Percentiles rank a stretch among this genome's conserved stretches.
These are phyloP conservation scores for Phytophthora quininea DNA, from an alignment of 352 stramenopile genomes.

Conservation along the genomic window DNA sequence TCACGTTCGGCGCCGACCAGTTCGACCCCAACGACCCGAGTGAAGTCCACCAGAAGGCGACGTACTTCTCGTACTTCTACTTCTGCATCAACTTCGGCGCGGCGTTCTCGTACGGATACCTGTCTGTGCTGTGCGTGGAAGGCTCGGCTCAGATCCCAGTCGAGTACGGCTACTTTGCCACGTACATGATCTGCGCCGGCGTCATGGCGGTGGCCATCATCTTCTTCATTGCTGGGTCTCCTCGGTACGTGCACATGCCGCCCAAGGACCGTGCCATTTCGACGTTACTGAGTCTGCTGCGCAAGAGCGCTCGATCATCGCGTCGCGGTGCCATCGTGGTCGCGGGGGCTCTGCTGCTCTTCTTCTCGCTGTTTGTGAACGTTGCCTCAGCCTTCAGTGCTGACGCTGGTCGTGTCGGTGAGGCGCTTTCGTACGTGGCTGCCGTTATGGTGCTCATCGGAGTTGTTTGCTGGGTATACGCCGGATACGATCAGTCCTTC, in stretches of 20 bases:
- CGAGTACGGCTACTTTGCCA: slow-evolving; percentile 77
- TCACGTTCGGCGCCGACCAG: slow-evolving; percentile 59
- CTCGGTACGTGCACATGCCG: slow-evolving; percentile 51
- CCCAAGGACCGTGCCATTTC: slow-evolving; percentile 51
- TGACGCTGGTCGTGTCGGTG: too few species aligned
- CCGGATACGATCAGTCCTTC: slow-evolving; percentile 54
- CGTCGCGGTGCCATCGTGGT: slow-evolving; percentile 38
- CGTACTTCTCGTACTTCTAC: slow-evolving; percentile 88
- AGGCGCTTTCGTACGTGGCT: slow-evolving; percentile 55
- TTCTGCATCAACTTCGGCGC: slow-evolving; percentile 80
- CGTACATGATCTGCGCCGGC: slow-evolving; percentile 34
- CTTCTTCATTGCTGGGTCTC: slow-evolving; percentile 38
- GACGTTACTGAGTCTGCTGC: slow-evolving; percentile 45
- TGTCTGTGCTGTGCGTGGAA: slow-evolving; percentile 75
- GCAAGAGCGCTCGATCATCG: slow-evolving; percentile 24
- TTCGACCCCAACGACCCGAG: slow-evolving; percentile 48
- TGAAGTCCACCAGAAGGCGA: slow-evolving; percentile 54
- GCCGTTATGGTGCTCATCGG: slow-evolving; percentile 44
- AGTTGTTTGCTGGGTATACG: slow-evolving; percentile 51
- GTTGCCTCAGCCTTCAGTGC: slow-evolving; percentile 60
- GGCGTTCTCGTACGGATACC: slow-evolving; percentile 71
- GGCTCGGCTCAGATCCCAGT: slow-evolving; percentile 60
- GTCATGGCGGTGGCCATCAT: slow-evolving; percentile 44
- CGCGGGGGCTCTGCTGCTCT: slow-evolving; percentile 32
- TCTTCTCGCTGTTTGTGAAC: slow-evolving; percentile 54